Conservation (phyloP, 257 asterid species). For the Lycium ferocissimum region DNA sequence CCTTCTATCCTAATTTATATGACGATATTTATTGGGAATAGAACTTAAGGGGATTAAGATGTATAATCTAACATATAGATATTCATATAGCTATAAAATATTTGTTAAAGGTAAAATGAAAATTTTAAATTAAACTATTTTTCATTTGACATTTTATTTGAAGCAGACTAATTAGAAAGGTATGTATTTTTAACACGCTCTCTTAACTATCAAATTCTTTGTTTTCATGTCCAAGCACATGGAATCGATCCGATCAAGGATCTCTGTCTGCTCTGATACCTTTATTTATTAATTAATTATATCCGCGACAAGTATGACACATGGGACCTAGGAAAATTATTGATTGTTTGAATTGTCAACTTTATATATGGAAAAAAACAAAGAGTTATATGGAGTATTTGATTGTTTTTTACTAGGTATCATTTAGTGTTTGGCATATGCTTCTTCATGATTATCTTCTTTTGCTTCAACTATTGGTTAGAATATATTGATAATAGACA, state of each 20-base stretch:
- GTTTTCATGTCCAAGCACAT: neutral
- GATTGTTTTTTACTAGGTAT: neutral
- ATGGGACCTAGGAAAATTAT: constrained; percentile 10
- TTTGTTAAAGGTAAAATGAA: neutral
- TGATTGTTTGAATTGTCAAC: neutral
- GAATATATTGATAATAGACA: neutral
- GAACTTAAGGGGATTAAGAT: neutral
- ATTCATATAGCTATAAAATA: neutral
- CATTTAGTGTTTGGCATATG: constrained; percentile 10
- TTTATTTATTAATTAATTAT: neutral
- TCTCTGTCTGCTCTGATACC: neutral
- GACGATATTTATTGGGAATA: neutral
- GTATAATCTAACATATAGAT: neutral
- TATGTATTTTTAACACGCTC: neutral
- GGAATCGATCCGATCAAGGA: no score
- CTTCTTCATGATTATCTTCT: neutral
- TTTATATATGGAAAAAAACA: neutral
- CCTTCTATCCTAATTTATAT: neutral
- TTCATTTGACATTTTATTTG: neutral
- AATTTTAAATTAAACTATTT: neutral
- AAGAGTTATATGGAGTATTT: neutral
- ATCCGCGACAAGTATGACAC: neutral
- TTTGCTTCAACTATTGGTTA: neutral
- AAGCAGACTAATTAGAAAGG: neutral
- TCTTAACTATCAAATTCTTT: neutral